Evolutionary conservation across 2,329 filamentous ascomycete genomes (phyloP).

Genomic region (Colletotrichum sp.): DNA sequence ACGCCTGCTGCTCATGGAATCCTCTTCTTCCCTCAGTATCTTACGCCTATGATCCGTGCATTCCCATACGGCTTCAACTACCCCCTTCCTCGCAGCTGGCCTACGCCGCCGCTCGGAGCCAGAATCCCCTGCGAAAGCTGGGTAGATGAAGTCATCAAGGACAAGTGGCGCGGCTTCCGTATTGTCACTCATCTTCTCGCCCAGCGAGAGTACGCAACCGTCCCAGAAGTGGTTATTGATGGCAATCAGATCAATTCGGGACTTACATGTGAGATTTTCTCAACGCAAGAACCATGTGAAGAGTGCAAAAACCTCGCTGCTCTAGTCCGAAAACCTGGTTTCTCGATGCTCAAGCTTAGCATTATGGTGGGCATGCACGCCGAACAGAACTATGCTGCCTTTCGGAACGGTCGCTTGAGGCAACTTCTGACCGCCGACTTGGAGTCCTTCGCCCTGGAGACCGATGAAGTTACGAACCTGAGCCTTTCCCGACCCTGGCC

Average conservation of each 20-base stretch:
- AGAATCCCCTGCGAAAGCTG: not conserved
- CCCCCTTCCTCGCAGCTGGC: slow-evolving; percentile 38
- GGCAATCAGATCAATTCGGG: slow-evolving; percentile 31
- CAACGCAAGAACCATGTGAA: slow-evolving; percentile 20
- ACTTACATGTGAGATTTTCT: slow-evolving; percentile 35
- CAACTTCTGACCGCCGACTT: slow-evolving; percentile 25
- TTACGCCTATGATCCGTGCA: slow-evolving; percentile 47
- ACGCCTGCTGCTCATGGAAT: slow-evolving; percentile 43
- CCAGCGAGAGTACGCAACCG: not conserved
- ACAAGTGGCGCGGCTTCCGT: slow-evolving; percentile 35
- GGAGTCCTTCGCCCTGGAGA: slow-evolving; percentile 26
- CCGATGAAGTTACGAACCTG: slow-evolving; percentile 16
- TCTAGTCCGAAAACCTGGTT: slow-evolving; percentile 27
- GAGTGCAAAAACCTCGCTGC: slow-evolving; percentile 29
- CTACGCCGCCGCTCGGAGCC: not conserved
- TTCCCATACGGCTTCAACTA: slow-evolving; percentile 45
- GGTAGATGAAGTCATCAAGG: slow-evolving; percentile 20
- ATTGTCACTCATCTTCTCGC: slow-evolving; percentile 31
- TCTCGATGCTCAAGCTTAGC: slow-evolving; percentile 29
- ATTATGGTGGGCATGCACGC: slow-evolving; percentile 21
- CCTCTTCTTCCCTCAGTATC: slow-evolving; percentile 38
- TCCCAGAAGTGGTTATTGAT: slow-evolving; percentile 41
- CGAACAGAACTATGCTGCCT: not conserved
- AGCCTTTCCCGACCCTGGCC: not conserved
- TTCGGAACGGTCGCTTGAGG: slow-evolving; percentile 22